Evolutionary conservation across 2,329 filamentous ascomycete genomes (phyloP), one percentile per base, ranked within the genome.

Genomic region (Myriosclerotinia duriaeana): DNA sequence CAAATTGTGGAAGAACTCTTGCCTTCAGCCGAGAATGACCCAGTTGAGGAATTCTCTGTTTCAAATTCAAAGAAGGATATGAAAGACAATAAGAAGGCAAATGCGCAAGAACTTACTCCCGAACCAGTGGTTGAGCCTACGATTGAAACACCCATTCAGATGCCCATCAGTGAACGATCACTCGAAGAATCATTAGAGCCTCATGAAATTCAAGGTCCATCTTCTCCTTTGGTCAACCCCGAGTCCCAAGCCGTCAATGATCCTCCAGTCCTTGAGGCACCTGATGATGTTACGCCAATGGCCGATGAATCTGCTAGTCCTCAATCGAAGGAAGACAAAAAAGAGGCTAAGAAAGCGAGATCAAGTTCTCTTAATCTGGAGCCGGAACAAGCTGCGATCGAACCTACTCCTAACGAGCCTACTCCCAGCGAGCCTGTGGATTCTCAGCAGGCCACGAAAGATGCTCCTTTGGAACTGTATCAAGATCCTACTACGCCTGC

Each of bases 41-140:
- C 22, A 48, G 61, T 59, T n/a, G 54, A 69, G 52, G 66, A 66
- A 22, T 65, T 66, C 40, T 66, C 62, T 20, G 22, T 60, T 5
- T 40, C 62, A 7, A 69, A 65, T 38, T 72, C 69, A 26, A 71
- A 71, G 60, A 71, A 70, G 38, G 62, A 69, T 26, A 71, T 68
- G 69, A 72, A 42, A 15, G 62, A 64, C 12, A 15, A 38, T 15
- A 38, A 58, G 30, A 46, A 54, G 22, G 62, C 52, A 42, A 48
- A 48, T 30, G 15, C 53, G 38, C 11, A 46, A 17, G 20, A 26
- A 46, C 40, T 64, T n/a, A 17, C 12, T 17, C 30, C 26, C 9
- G 52, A 55, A 8, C 40, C 52, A 36, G 14, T 56, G 2, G 14
- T 44, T 46, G 26, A 38, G 46, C 5, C 52, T 26, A 36, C 30